These are phyloP conservation scores for Oryza rufipogon DNA, from an alignment of 176 grass and related monocot species.

Conservation along the genomic window DNA sequence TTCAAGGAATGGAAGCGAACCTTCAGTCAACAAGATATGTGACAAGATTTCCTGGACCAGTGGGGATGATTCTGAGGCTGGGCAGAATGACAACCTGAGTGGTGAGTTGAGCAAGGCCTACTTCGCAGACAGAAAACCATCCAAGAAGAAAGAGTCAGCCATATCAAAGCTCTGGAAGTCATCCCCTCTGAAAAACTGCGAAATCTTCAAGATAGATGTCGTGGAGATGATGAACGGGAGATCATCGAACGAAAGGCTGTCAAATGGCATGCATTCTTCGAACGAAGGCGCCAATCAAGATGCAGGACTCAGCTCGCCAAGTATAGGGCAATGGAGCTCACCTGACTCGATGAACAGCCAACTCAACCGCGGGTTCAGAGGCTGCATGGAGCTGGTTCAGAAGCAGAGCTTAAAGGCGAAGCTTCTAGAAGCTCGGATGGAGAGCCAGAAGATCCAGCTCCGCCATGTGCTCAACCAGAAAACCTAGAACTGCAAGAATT, in stretches of 20 bases:
- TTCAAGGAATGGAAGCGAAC: constrained; percentile 68
- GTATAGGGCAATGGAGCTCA: constrained; percentile 73
- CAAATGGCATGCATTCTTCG: constrained; percentile 48
- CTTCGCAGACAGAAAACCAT: constrained; percentile 46
- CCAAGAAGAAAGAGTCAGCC: constrained; percentile 72
- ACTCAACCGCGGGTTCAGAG: constrained; percentile 59
- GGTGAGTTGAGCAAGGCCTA: constrained; percentile 37
- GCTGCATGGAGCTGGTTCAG: constrained; percentile 85
- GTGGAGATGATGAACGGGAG: constrained; percentile 36
- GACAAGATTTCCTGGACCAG: constrained; percentile 52
- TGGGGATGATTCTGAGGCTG: constrained; percentile 42
- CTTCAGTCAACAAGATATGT: constrained; percentile 60
- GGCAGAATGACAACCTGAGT: constrained; percentile 2
- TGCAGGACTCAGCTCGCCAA: constrained; percentile 49
- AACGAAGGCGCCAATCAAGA: constrained; percentile 43
- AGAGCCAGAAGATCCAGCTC: constrained; percentile 81
- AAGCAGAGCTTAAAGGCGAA: constrained; percentile 87
- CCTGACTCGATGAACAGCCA: constrained; percentile 66
- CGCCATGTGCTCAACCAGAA: constrained; percentile 83
- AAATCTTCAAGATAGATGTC: constrained; percentile 32
- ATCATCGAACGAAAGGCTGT: constrained; percentile 26
- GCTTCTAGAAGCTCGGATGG: constrained; percentile 84
- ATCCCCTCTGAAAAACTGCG: constrained; percentile 55
- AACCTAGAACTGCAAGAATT: constrained; percentile 43
- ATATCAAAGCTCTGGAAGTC: constrained; percentile 81